Percentiles rank a stretch among this genome's conserved stretches.
Evolutionary conservation across 2,329 filamentous ascomycete genomes (phyloP).

Genomic region (Aureobasidium lini): DNA sequence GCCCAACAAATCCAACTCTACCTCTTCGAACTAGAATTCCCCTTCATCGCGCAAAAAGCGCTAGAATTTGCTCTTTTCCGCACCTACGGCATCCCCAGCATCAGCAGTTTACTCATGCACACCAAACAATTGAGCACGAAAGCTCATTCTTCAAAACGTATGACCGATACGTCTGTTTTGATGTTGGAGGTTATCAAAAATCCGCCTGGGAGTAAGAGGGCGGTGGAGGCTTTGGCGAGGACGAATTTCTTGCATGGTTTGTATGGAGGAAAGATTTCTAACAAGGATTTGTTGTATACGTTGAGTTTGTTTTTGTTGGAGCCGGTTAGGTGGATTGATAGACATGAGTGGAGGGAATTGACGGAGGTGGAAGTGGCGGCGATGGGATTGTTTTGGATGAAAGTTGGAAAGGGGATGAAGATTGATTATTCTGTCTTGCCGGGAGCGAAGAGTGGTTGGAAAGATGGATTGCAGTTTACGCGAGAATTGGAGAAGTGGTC

Average conservation of each 20-base stretch:
- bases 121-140: constrained; percentile 11
- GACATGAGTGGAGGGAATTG: constrained; percentile 63
- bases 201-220: constrained; percentile 37
- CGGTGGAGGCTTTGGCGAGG: constrained; percentile 46
- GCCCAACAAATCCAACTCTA: constrained; percentile 13
- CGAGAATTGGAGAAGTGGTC: constrained; percentile 46
- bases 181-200: constrained; percentile 43
- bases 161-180: constrained; percentile 45
- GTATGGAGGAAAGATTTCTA: constrained; percentile 54
- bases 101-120: constrained; percentile 13
- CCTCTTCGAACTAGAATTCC: constrained; percentile 13
- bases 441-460: constrained; percentile 34
- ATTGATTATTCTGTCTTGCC: constrained; percentile 47
- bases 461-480: constrained; percentile 46
- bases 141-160: constrained; percentile 39
- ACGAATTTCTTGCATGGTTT: constrained; percentile 57
- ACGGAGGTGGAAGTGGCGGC: constrained; percentile 63
- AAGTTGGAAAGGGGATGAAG: constrained; percentile 61
- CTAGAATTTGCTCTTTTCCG: constrained; percentile 13
- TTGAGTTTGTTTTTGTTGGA: constrained; percentile 58
- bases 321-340: constrained; percentile 54
- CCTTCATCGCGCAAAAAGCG: constrained; percentile 10
- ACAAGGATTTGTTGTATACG: constrained; percentile 60
- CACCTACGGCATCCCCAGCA: constrained; percentile 17
- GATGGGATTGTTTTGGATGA: constrained; percentile 60